phyloP scores from a whole-genome alignment of 192 early-diverging fungal species.

The Dissophora ornata region DNA sequence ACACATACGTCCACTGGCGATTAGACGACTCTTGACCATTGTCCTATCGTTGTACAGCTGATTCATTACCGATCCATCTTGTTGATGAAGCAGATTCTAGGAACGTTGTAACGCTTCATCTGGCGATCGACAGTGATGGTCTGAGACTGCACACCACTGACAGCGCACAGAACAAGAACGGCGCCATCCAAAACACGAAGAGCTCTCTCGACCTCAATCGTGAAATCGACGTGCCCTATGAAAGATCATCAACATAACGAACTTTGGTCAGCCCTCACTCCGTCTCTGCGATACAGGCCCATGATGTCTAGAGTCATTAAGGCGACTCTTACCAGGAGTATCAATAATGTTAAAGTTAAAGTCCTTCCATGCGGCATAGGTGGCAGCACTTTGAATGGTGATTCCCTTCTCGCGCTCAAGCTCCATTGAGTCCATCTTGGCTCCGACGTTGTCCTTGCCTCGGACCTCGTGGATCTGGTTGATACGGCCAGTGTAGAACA shows the following conservation, averaged over 20 bases:
- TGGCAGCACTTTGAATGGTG: slow-evolving; percentile 90
- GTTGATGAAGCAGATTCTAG: slow-evolving; percentile 89
- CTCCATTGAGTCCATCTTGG: slow-evolving; percentile 99
- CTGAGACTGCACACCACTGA: slow-evolving; percentile 88
- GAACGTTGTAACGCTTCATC: slow-evolving; percentile 90
- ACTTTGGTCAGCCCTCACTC: too few species aligned
- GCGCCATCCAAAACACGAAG: slow-evolving; percentile 89
- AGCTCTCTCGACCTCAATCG: slow-evolving; percentile 90
- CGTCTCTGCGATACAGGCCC: too few species aligned
- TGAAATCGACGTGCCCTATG: slow-evolving; percentile 88
- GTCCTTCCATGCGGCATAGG: slow-evolving; percentile 81
- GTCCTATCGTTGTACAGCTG: too few species aligned
- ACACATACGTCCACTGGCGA: background rate
- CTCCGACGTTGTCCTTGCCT: slow-evolving; percentile 90
- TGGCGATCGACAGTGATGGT: slow-evolving; percentile 92
- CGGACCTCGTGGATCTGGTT: slow-evolving; percentile 92
- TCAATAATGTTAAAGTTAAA: slow-evolving; percentile 90
- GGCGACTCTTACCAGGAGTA: slow-evolving; percentile 74
- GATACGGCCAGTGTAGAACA: slow-evolving; percentile 89
- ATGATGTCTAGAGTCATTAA: too few species aligned
- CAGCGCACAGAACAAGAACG: slow-evolving; percentile 85
- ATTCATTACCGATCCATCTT: slow-evolving; percentile 90
- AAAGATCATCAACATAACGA: background rate
- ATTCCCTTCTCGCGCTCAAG: slow-evolving; percentile 95
- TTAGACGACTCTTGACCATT: too few species aligned